Conservation (phyloP, 2,329 filamentous ascomycete genomes). For the Colletotrichum neosansevieriae region DNA sequence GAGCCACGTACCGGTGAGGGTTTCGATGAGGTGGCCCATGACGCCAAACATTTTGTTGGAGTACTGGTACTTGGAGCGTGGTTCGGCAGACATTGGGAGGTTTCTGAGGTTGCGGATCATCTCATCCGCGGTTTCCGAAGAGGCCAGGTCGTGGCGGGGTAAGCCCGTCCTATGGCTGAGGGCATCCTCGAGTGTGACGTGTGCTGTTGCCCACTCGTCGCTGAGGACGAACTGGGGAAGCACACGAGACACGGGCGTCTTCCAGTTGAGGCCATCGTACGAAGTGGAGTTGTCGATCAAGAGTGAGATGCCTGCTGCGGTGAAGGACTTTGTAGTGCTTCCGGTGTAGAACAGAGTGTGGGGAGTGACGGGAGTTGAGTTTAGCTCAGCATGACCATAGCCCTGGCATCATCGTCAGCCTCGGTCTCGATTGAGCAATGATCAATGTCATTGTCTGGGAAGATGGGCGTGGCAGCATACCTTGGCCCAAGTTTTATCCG, state of each 20-base stretch:
- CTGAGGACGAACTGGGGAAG: constrained; percentile 65
- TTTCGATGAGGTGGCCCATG: constrained; percentile 60
- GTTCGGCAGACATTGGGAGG: constrained; percentile 57
- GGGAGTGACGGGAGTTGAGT: constrained; percentile 52
- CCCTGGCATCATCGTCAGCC: constrained; percentile 46
- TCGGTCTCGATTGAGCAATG: too few relatives aligned
- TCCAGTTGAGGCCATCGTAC: constrained; percentile 58
- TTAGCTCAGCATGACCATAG: constrained; percentile 52
- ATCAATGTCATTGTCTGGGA: too few relatives aligned
- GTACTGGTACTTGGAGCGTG: constrained; percentile 61
- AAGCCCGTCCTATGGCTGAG: constrained; percentile 65
- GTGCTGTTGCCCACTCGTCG: constrained; percentile 58
- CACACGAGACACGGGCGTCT: constrained; percentile 58
- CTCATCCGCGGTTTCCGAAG: constrained; percentile 48
- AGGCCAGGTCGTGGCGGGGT: constrained; percentile 54
- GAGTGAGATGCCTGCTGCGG: constrained; percentile 61
- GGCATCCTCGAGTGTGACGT: constrained; percentile 66
- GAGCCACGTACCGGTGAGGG: constrained; percentile 52
- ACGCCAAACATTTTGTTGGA: constrained; percentile 63
- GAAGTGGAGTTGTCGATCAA: constrained; percentile 56
- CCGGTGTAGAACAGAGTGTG: constrained; percentile 67
- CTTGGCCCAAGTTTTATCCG: constrained; percentile 50
- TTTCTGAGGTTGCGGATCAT: constrained; percentile 58
- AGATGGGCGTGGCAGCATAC: constrained; percentile 40
- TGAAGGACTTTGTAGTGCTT: constrained; percentile 69